A percentile compares a stretch with the other conserved stretches of the same genome.
Evolutionary conservation across 2,329 filamentous ascomycete genomes (phyloP).

Genomic region (Fusarium piperis): DNA sequence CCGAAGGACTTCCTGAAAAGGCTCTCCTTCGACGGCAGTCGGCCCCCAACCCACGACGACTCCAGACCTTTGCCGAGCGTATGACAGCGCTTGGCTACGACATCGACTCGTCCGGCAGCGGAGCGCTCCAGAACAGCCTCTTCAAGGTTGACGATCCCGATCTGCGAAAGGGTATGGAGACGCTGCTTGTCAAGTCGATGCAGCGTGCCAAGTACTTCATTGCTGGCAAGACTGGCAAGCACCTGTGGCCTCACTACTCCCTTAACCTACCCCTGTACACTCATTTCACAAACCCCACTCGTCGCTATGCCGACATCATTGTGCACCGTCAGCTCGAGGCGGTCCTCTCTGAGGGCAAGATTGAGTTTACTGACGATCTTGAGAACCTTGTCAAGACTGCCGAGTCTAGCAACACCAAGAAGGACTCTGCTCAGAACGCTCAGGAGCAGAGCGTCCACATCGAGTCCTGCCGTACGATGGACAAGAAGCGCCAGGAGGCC

Average conservation of each 20-base stretch:
- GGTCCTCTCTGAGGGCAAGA: conserved; percentile 80
- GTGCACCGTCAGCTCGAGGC: conserved; percentile 95
- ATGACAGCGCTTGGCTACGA: conserved; percentile 93
- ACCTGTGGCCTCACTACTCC: conserved; percentile 87
- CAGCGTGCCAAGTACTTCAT: conserved; percentile 96
- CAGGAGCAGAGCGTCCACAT: conserved; percentile 99
- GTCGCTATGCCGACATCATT: conserved; percentile 93
- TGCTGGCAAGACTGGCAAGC: conserved; percentile 78
- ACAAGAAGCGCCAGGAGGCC: conserved; percentile 85
- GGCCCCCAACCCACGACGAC: conserved; percentile 84
- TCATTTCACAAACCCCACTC: conserved; percentile 95
- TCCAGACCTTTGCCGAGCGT: conserved; percentile 90
- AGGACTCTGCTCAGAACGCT: conserved; percentile 95
- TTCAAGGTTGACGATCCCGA: conserved; percentile 92
- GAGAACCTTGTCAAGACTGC: conserved; percentile 91
- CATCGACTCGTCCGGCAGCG: conserved; percentile 89
- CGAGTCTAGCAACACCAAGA: conserved; percentile 98
- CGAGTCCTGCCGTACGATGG: conserved; percentile 95
- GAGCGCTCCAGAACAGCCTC: conserved; percentile 90
- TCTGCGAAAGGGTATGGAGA: conserved; percentile 97
- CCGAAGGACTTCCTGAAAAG: conserved; percentile 84
- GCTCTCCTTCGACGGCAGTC: conserved; percentile 89
- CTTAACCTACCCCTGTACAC: conserved; percentile 95
- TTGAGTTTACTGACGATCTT: conserved; percentile 89
- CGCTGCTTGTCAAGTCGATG: conserved; percentile 93